These are phyloP conservation scores for Oidium heveae DNA, from an alignment of 2,329 filamentous ascomycete genomes.

Conservation along the genomic window DNA sequence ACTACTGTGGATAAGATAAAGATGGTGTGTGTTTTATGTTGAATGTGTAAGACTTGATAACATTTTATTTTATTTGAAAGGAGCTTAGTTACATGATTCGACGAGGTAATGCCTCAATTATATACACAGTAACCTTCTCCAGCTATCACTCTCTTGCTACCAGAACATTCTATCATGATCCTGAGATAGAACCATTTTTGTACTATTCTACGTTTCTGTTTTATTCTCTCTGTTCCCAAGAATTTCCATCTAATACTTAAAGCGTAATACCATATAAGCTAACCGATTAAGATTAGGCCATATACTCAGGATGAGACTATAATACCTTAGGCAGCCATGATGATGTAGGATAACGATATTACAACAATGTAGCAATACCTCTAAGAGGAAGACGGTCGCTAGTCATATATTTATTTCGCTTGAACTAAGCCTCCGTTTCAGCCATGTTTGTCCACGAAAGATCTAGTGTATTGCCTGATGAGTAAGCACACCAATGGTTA, in stretches of 20 bases:
- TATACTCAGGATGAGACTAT: not conserved
- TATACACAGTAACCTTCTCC: too few relatives aligned
- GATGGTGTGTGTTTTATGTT: too few relatives aligned
- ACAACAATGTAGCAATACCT: not conserved
- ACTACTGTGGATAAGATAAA: too few relatives aligned
- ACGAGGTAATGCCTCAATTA: too few relatives aligned
- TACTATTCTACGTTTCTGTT: not conserved
- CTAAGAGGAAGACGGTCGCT: not conserved
- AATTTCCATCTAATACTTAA: not conserved
- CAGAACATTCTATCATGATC: too few relatives aligned
- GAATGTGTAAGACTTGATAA: too few relatives aligned
- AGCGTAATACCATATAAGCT: not conserved
- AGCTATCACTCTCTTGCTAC: too few relatives aligned
- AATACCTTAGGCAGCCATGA: not conserved
- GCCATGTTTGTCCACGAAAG: not conserved
- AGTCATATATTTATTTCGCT: not conserved
- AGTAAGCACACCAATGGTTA: not conserved
- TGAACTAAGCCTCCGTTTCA: not conserved
- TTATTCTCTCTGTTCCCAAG: not conserved
- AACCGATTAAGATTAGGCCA: not conserved
- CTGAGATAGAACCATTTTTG: not conserved
- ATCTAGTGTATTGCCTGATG: not conserved
- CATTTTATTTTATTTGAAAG: too few relatives aligned
- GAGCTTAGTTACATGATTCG: too few relatives aligned
- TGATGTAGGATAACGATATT: not conserved